Evolutionary conservation across 345 rosid species (phyloP), one percentile per base, ranked within the genome.

Genomic region (Conringia planisiliqua): DNA sequence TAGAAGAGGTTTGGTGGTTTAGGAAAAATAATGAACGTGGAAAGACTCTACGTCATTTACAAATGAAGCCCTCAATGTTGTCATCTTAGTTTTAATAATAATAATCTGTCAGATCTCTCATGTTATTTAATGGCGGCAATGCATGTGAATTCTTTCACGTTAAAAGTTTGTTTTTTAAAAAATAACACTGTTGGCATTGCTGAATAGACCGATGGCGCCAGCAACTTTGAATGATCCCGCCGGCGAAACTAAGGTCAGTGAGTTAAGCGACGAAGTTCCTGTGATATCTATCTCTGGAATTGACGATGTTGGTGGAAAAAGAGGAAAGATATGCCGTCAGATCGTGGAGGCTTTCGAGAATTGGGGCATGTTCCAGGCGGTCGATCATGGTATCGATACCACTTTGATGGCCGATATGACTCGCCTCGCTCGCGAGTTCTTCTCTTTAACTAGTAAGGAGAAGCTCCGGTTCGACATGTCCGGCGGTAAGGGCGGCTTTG

Each of bases 401-500:
- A 73, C 78, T 38, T 76, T 91, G 26, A 65, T 91, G 5, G 38
- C 81, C 0, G 86, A 87, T 5, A 91, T 93, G 97, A 85, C 88
- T 14, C 59, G 84, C 27, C 85, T 87, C 3, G 95, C 98, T 16
- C 81, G 70, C 9, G 90, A 89, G 43, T 94, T 91, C 72, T 94
- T 94, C 10, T 89, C 90, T 12, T 62, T 87, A 65, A 82, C 96
- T 0, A 82, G 92, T 0, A 95, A 88, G 61, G 96, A 94, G 65
- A 94, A 94, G 82, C 89, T 94, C 43, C 84, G 81, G 10, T 91
- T 84, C 24, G 95, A 90, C 13, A 94, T 94, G 98, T 81, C 98
- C n/a, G 96, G 95, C 1, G 96, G 96, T 27, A 90, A 90, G 84
- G 90, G 96, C 0, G 97, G 98, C 5, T 91, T 94, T 85, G 86